Percentiles rank a stretch among this genome's conserved stretches.
These are phyloP conservation scores for Stylonectria norvegica DNA, from an alignment of 2,329 filamentous ascomycete species.

Conservation along the genomic window DNA sequence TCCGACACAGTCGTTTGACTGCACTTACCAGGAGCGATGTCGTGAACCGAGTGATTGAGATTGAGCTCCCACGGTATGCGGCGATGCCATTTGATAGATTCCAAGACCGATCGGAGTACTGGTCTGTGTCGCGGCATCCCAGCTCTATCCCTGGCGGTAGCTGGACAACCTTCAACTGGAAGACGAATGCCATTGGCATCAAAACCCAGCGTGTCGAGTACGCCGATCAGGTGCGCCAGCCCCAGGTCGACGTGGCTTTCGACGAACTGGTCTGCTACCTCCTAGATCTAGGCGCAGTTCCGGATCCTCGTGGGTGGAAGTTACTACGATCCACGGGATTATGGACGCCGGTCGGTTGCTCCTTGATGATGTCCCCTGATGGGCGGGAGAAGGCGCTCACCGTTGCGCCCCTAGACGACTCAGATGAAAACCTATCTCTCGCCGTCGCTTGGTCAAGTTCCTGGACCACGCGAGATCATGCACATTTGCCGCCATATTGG, in stretches of 20 bases:
- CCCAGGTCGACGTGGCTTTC: slow-evolving; percentile 52
- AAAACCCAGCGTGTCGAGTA: slow-evolving; percentile 64
- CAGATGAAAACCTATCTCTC: slow-evolving; percentile 57
- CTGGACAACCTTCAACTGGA: slow-evolving; percentile 67
- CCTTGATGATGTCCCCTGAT: slow-evolving; percentile 52
- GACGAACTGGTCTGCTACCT: slow-evolving; percentile 60
- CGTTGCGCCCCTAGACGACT: slow-evolving; percentile 55
- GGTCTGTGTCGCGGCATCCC: slow-evolving; percentile 49
- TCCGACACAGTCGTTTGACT: slow-evolving; percentile 53
- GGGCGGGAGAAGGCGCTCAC: slow-evolving; percentile 47
- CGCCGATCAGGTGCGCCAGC: slow-evolving; percentile 52
- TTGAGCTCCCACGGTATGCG: slow-evolving; percentile 62
- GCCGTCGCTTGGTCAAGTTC: slow-evolving; percentile 53
- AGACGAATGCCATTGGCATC: slow-evolving; percentile 57
- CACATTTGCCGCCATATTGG: slow-evolving; percentile 59
- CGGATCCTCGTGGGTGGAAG: slow-evolving; percentile 56
- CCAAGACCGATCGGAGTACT: slow-evolving; percentile 53
- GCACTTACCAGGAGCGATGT: slow-evolving; percentile 61
- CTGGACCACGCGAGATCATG: slow-evolving; percentile 51
- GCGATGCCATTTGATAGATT: slow-evolving; percentile 59
- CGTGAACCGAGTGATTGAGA: slow-evolving; percentile 63
- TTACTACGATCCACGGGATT: slow-evolving; percentile 54
- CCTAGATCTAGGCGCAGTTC: slow-evolving; percentile 60
- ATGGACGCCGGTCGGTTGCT: slow-evolving; percentile 59
- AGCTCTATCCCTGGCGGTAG: slow-evolving; percentile 56